Base-by-base conservation (phyloP, 1,284 basidiomycete species). In the Afroboletus lepidellus region DNA sequence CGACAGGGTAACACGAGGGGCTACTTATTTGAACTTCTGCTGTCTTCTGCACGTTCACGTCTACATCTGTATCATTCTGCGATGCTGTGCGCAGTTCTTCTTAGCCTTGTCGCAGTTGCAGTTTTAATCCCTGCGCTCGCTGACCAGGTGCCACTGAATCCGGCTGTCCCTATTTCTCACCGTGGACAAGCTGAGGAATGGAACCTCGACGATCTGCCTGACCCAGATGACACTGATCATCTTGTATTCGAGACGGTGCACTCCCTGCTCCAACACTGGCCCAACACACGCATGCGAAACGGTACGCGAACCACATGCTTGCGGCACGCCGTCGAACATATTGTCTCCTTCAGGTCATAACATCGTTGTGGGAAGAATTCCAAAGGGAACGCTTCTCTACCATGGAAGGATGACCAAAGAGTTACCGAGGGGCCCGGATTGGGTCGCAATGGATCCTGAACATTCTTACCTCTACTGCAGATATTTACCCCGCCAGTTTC, bases 231-330 rank as follows among this genome's bases (percentile, higher is more conserved):
- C 0, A 67, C 65, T 0, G 55, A 65, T 15, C 51, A 70, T 37
- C 59, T 69, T 21, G 54, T 70, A 2, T 69, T 66, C 21, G 67
- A 70, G 34, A 69, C 66, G 0, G 58, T 57, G 0, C 20, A 60
- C n/a, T 70, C 66, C 1, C 23, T 69, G 0, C 55, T 80, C 5
- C 76, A 80, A 51, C 75, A 74, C 42, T 80, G 78, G 79, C 75
- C 77, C 1, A 78, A 81, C 51, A 77, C 76, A 0, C 68, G 73
- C 11, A 75, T 75, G 58, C 70, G 74, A 33, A 80, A 80, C 59
- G 77, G 76, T 73, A 49, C 36, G 60, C 1, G 9, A 3, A 15
- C 5, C 0, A 3, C 3, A 3, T 2, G 8, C 7, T 18, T 29
- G 15, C 34, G 29, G 15, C 1, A 60, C 25, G 24, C 39, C 3